Evolutionary conservation across 2,329 filamentous ascomycete species (phyloP).

Genomic region (Aspergillus fumigatus): DNA sequence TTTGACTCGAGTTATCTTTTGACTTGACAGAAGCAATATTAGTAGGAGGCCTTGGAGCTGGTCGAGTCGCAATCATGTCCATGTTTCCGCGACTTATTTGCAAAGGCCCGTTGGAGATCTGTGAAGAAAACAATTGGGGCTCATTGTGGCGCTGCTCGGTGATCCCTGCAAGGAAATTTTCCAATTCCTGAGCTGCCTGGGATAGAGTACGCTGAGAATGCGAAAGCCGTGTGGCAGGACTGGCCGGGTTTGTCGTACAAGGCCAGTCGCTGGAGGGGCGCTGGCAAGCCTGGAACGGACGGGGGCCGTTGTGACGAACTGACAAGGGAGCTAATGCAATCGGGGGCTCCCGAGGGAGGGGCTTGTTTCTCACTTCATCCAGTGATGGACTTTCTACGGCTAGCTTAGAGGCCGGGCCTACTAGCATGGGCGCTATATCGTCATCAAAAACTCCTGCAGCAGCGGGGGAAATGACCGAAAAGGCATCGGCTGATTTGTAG

Average conservation of each 20-base stretch:
- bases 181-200: slow-evolving; percentile 35
- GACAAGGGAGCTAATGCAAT: slow-evolving; percentile 26
- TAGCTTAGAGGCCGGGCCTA: not conserved
- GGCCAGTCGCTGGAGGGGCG: slow-evolving; percentile 1
- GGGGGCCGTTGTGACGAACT: slow-evolving; percentile 14
- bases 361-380: slow-evolving; percentile 34
- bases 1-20: slow-evolving; percentile 6
- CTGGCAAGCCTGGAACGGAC: slow-evolving; percentile 4
- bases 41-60: slow-evolving; percentile 26
- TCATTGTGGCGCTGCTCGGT: slow-evolving; percentile 10
- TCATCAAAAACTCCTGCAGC: slow-evolving; percentile 34
- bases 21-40: slow-evolving; percentile 12
- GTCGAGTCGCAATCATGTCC: slow-evolving; percentile 29
- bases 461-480: slow-evolving; percentile 22
- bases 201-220: slow-evolving; percentile 22
- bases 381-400: slow-evolving; percentile 2
- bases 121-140: slow-evolving; percentile 8
- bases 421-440: not conserved
- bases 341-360: slow-evolving; percentile 36
- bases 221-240: slow-evolving; percentile 6
- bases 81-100: slow-evolving; percentile 33
- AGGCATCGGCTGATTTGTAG: slow-evolving; percentile 18
- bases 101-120: slow-evolving; percentile 24
- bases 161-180: slow-evolving; percentile 28
- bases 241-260: slow-evolving; percentile 2